These are phyloP conservation scores for Picea sitchensis DNA, from an alignment of 75 land plant species.

Conservation along the genomic window DNA sequence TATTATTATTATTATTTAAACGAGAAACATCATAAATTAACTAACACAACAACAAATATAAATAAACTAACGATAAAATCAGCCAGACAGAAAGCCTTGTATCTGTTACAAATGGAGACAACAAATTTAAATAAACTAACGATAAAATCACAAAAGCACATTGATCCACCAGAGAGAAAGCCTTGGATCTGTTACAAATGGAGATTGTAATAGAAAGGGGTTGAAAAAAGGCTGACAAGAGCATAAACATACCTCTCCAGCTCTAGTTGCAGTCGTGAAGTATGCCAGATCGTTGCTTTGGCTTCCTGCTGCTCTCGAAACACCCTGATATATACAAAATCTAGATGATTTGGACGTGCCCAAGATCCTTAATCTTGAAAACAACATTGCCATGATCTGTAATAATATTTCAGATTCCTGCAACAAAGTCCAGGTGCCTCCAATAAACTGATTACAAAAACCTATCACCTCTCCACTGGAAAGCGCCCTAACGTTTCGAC, in stretches of 20 bases:
- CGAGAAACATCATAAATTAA: no score
- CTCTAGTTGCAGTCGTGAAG: not conserved
- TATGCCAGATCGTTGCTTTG: not conserved
- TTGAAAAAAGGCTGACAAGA: not conserved
- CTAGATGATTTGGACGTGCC: not conserved
- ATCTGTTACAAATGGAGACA: no score
- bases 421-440: no score
- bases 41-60: no score
- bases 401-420: no score
- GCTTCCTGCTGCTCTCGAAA: not conserved
- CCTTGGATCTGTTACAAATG: no score
- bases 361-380: not conserved
- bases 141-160: not conserved
- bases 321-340: not conserved
- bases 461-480: no score
- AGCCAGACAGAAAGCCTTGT: no score
- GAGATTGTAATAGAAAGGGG: not conserved
- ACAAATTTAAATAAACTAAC: not conserved
- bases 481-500: no score
- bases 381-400: not conserved
- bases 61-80: no score
- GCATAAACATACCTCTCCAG: not conserved
- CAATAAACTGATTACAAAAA: no score
- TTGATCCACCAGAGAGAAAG: not conserved
- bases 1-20: no score